Evolutionary conservation across 148 eudicot species (phyloP), one percentile per base, ranked within the genome.

Genomic region (Linanthus parryae): DNA sequence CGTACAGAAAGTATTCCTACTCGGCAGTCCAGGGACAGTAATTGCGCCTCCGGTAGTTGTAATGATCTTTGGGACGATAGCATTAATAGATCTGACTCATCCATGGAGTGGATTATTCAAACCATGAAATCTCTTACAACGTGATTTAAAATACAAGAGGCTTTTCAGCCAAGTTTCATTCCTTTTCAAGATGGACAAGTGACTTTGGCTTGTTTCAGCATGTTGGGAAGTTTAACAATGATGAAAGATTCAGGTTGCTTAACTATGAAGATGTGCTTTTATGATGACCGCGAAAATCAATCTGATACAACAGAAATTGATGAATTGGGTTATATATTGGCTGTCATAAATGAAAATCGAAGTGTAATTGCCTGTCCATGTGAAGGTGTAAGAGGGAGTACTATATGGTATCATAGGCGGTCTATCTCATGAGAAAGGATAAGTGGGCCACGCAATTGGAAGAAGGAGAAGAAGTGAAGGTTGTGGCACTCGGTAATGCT

Each of bases 371-470:
- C n/a, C n/a, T n/a, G n/a, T n/a, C n/a, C n/a, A n/a, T n/a, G n/a
- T n/a, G n/a, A n/a, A n/a, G n/a, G n/a, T n/a, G n/a, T n/a, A n/a
- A 72, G 73, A 65, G 49, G 80, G 82, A 94, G 99, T 64, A 88
- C 95, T 49, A 80, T 94, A 33, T 88, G 88, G 99, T 94, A 88
- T 76, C 88, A 96, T 24, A n/a, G n/a, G n/a, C n/a, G n/a, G n/a
- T n/a, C n/a, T n/a, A n/a, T n/a, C n/a, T n/a, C n/a, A n/a, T n/a
- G n/a, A n/a, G n/a, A n/a, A n/a, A n/a, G n/a, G n/a, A n/a, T 55
- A 56, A 94, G 99, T 94, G 99, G 99, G 88, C 96, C 18, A 94
- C 88, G 96, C 67, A 95, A 38, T 82, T 94, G 80, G 99, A 88
- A 73, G 80, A 74, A 26, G n/a, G n/a, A n/a, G 99, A 92, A 67